Conservation (phyloP, 345 rosid genomes). For the Lepidium africanum region DNA sequence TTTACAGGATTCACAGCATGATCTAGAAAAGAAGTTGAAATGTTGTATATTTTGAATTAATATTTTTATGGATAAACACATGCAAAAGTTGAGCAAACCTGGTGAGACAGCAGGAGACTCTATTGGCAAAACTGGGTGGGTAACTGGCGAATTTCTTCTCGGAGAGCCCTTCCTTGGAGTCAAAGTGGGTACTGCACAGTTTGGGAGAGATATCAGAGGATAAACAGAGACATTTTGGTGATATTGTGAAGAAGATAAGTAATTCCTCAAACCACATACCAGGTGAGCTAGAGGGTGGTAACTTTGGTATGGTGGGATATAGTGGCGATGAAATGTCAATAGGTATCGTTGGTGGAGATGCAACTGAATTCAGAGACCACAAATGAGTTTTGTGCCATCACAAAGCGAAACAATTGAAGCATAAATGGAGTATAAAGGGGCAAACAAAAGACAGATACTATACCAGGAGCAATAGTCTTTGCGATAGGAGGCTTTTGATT, state of each 20-base stretch:
- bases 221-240: not conserved
- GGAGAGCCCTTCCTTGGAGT: conserved; percentile 18
- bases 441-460: not conserved
- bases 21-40: conserved; percentile 29
- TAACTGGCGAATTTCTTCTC: conserved; percentile 2
- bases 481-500: conserved; percentile 20
- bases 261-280: conserved; percentile 23
- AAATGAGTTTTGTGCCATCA: not conserved
- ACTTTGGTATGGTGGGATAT: conserved; percentile 34
- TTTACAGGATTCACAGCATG: conserved; percentile 37
- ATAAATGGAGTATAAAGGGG: not conserved
- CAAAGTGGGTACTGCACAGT: conserved; percentile 4
- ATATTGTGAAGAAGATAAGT: not conserved
- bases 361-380: conserved; percentile 27
- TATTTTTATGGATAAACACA: not conserved
- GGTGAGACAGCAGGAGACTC: conserved; percentile 23
- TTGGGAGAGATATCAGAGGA: not conserved
- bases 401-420: not conserved
- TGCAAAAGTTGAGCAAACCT: conserved; percentile 17
- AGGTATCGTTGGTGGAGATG: conserved; percentile 25
- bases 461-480: conserved; percentile 27
- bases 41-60: conserved; percentile 8
- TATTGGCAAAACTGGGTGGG: conserved; percentile 13
- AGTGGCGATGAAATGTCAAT: conserved; percentile 26
- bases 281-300: conserved; percentile 40